Conservation (phyloP, 768 basidiomycete species). For the Mycena chlorophos region DNA sequence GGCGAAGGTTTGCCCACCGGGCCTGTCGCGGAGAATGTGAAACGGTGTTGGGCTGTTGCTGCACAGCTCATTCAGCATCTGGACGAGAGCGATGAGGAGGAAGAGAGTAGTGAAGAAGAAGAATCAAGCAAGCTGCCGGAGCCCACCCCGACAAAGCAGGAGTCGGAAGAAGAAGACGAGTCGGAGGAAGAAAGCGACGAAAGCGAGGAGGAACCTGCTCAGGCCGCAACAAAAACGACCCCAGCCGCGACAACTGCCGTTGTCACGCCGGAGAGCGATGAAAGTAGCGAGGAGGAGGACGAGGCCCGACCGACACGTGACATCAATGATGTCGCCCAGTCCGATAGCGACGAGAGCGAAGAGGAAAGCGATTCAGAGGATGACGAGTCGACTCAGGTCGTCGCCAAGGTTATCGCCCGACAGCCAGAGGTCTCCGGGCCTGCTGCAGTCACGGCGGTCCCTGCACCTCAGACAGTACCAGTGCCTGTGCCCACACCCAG, state of each 20-base stretch:
- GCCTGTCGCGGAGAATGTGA: constrained; percentile 51
- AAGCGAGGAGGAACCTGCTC: constrained; percentile 22
- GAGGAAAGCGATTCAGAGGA: no score
- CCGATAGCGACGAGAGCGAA: not conserved
- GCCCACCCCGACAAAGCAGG: constrained; percentile 21
- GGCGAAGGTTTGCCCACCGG: constrained; percentile 48
- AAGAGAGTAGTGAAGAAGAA: constrained; percentile 19
- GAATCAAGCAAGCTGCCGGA: no score
- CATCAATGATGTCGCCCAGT: not conserved
- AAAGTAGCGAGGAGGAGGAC: constrained; percentile 32
- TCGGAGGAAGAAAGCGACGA: constrained; percentile 24
- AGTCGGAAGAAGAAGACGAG: constrained; percentile 21
- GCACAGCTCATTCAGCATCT: constrained; percentile 79
- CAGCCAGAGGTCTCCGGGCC: no score
- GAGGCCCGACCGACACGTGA: constrained; percentile 18
- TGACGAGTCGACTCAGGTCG: no score
- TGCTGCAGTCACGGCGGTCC: no score
- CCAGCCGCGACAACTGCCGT: constrained; percentile 18
- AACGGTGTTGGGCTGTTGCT: constrained; percentile 70
- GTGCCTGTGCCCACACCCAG: no score
- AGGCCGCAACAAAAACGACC: constrained; percentile 13
- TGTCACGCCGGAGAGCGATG: constrained; percentile 32
- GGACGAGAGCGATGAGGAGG: constrained; percentile 44
- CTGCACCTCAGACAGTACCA: no score
- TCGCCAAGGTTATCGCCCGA: no score